phyloP scores from a whole-genome alignment of 1,284 basidiomycete genomes.

The Phellopilus nigrolimitatus region DNA sequence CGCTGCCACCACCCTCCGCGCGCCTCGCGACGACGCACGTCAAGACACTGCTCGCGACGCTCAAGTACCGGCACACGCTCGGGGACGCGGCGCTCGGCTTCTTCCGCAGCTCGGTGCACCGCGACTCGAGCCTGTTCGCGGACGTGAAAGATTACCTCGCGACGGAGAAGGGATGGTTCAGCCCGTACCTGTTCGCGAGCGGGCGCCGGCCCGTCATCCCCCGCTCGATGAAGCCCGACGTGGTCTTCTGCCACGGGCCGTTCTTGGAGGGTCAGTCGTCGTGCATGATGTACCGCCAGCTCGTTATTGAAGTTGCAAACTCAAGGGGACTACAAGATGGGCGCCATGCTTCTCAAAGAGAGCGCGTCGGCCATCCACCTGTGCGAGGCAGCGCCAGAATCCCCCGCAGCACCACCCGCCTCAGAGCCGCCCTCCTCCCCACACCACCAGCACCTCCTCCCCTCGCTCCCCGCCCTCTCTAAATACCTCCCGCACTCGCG shows the following conservation, averaged over 20 bases:
- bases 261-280: constrained; percentile 45
- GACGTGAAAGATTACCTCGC: constrained; percentile 62
- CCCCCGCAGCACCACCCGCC: constrained; percentile 16
- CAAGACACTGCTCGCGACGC: constrained; percentile 53
- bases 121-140: constrained; percentile 45
- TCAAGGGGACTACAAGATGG: constrained; percentile 53
- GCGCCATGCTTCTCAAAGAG: constrained; percentile 52
- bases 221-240: constrained; percentile 57
- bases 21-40: constrained; percentile 53
- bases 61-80: constrained; percentile 55
- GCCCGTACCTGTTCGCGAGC: constrained; percentile 61
- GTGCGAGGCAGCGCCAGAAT: constrained; percentile 30
- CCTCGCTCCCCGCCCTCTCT: constrained; percentile 22
- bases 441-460: constrained; percentile 20
- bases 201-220: constrained; percentile 54
- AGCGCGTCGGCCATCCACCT: constrained; percentile 48
- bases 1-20: constrained; percentile 49
- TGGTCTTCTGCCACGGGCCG: constrained; percentile 63
- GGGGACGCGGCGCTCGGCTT: constrained; percentile 58
- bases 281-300: neutral
- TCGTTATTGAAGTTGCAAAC: neutral
- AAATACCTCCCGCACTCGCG: constrained; percentile 35
- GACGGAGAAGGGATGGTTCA: constrained; percentile 63
- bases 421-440: constrained; percentile 20
- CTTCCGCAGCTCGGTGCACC: constrained; percentile 54